Percentiles rank a stretch among this genome's conserved stretches.
phyloP scores from a whole-genome alignment of 2,329 filamentous ascomycete species.

The Colletotrichum navitas region DNA sequence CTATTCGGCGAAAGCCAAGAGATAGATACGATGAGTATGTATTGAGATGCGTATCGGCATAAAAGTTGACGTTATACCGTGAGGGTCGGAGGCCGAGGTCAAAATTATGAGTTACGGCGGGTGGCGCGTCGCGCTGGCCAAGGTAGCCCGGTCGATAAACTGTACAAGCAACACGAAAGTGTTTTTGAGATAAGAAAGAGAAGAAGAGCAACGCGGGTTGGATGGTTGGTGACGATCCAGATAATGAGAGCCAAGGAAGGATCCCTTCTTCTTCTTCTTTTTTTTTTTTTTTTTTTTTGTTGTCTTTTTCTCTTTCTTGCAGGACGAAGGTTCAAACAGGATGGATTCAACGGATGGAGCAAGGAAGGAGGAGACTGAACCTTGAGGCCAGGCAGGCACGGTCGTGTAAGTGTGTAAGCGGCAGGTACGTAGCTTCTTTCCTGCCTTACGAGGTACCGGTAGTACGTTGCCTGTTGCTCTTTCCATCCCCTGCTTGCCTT shows the following conservation, averaged over 20 bases:
- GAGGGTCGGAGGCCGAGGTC: background rate
- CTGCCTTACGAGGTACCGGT: too few species aligned
- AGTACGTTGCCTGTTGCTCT: background rate
- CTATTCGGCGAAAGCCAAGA: background rate
- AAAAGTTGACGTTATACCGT: background rate
- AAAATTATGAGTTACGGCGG: background rate
- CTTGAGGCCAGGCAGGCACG: background rate
- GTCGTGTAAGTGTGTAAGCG: background rate
- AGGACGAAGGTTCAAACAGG: background rate
- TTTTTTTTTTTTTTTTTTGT: background rate
- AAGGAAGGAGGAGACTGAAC: too few species aligned
- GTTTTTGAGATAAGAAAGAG: background rate
- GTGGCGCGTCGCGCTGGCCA: background rate
- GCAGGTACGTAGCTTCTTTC: background rate
- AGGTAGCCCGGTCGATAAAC: conserved; percentile 1
- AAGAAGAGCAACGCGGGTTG: background rate
- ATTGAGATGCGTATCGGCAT: background rate
- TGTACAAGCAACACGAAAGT: background rate
- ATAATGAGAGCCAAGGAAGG: background rate
- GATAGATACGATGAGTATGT: background rate
- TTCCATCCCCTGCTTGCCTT: background rate
- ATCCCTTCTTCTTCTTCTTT: too few species aligned
- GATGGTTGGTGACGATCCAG: background rate
- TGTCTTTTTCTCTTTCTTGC: background rate
- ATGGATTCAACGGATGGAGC: too few species aligned